Evolutionary conservation across 495 filamentous ascomycete species (phyloP).

Genomic region (Cercophora newfieldiana): DNA sequence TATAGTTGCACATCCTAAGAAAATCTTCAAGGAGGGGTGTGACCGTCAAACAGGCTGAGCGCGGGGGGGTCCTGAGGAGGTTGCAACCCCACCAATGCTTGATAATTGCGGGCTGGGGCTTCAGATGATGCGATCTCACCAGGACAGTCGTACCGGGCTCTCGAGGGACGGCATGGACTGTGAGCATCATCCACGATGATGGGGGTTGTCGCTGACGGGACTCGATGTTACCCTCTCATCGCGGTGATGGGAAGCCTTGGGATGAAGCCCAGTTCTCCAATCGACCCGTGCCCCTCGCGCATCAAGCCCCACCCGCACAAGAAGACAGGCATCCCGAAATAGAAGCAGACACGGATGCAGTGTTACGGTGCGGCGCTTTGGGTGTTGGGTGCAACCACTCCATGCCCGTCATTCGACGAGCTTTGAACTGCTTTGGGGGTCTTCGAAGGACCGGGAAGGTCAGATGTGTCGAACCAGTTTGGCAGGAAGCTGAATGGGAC

Average conservation of each 20-base stretch:
- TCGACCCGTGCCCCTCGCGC: constrained; percentile 6
- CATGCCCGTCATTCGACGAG: constrained; percentile 1
- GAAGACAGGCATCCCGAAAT: constrained; percentile 27
- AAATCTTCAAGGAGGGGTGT: constrained; percentile 29
- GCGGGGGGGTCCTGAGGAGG: neutral
- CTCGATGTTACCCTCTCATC: constrained; percentile 23
- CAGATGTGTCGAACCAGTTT: neutral
- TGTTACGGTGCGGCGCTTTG: constrained; percentile 23
- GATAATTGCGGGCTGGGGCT: neutral
- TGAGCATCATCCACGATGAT: constrained; percentile 9
- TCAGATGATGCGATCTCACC: constrained; percentile 1
- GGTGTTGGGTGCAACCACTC: constrained; percentile 18
- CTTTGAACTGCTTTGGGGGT: constrained; percentile 10
- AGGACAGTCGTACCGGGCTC: neutral
- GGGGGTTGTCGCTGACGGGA: constrained; percentile 21
- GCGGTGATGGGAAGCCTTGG: neutral
- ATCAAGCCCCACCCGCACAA: constrained; percentile 14
- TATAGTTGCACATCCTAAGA: constrained; percentile 51
- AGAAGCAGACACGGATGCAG: constrained; percentile 22
- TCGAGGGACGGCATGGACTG: neutral
- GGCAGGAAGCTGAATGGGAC: neutral
- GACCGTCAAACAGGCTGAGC: neutral
- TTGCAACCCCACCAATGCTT: neutral
- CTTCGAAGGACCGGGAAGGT: neutral
- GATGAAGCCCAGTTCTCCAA: constrained; percentile 13